Percentiles rank a stretch among this genome's conserved stretches.
phyloP scores from a whole-genome alignment of 78 protist species.

The Monocercomonoides exilis region DNA sequence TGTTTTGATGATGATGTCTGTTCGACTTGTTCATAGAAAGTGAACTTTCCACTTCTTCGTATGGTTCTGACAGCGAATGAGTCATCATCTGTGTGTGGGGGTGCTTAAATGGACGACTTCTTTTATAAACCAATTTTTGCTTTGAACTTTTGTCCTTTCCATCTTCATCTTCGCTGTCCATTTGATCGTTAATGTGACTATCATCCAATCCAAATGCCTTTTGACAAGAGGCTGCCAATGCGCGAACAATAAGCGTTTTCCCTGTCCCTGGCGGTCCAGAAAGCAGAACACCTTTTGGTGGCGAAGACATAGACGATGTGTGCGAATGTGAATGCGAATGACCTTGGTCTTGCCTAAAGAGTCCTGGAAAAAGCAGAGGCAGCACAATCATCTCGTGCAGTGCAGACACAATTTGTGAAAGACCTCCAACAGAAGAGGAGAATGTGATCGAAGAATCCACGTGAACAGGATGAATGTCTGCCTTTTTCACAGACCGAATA shows the following conservation, averaged over 20 bases:
- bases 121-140: too few relatives aligned
- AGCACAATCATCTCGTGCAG: constrained; percentile 46
- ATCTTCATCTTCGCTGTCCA: too few relatives aligned
- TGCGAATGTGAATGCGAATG: neutral
- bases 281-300: constrained; percentile 42
- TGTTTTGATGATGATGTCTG: too few relatives aligned
- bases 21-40: too few relatives aligned
- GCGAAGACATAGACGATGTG: too few relatives aligned
- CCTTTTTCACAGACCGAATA: too few relatives aligned
- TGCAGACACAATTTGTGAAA: neutral
- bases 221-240: constrained; percentile 66
- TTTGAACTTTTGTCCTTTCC: too few relatives aligned
- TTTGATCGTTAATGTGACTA: neutral
- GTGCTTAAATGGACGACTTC: too few relatives aligned
- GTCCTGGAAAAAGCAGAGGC: constrained; percentile 39
- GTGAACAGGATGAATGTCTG: neutral
- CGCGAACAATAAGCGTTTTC: constrained; percentile 30
- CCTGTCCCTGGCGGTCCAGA: constrained; percentile 38
- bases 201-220: too few relatives aligned
- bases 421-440: neutral
- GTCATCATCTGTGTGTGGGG: neutral
- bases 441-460: neutral
- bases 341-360: constrained; percentile 13
- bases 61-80: neutral
- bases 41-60: too few relatives aligned